These are phyloP conservation scores for Fusarium concolor DNA, from an alignment of 2,329 filamentous ascomycete species.

Conservation along the genomic window DNA sequence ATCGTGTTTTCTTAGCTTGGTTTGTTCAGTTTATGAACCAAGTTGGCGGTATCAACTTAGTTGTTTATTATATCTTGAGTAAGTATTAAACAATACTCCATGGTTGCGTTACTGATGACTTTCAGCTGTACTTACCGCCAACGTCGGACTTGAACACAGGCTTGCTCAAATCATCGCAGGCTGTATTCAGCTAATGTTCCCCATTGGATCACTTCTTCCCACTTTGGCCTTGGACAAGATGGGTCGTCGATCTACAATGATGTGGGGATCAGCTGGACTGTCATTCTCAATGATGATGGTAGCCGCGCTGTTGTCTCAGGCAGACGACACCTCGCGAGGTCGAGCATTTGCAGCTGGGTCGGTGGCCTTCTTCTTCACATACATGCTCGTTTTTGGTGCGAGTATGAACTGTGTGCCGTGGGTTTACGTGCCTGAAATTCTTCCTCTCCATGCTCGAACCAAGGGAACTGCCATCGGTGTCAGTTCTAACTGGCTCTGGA, in stretches of 20 bases:
- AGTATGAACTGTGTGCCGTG: conserved; percentile 43
- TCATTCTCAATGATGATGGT: conserved; percentile 43
- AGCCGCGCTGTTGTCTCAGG: conserved; percentile 32
- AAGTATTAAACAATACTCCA: background rate
- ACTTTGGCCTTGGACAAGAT: conserved; percentile 52
- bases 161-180: conserved; percentile 52
- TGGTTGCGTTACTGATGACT: background rate
- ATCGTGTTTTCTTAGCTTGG: conserved; percentile 34
- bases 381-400: conserved; percentile 37
- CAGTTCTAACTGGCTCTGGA: conserved; percentile 25
- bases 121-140: conserved; percentile 44
- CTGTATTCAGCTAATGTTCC: conserved; percentile 54
- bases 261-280: conserved; percentile 52
- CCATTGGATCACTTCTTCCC: conserved; percentile 52
- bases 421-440: conserved; percentile 42
- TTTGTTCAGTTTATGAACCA: conserved; percentile 53
- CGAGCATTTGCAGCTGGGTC: conserved; percentile 31
- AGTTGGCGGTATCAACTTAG: conserved; percentile 59
- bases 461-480: conserved; percentile 41
- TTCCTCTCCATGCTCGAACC: conserved; percentile 34
- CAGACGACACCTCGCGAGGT: conserved; percentile 18
- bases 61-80: conserved; percentile 54
- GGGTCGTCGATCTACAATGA: conserved; percentile 58
- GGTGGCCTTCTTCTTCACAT: conserved; percentile 35
- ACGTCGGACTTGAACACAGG: conserved; percentile 46